phyloP scores from a whole-genome alignment of 192 early-diverging fungal species.

The Haplosporangium gracile region DNA sequence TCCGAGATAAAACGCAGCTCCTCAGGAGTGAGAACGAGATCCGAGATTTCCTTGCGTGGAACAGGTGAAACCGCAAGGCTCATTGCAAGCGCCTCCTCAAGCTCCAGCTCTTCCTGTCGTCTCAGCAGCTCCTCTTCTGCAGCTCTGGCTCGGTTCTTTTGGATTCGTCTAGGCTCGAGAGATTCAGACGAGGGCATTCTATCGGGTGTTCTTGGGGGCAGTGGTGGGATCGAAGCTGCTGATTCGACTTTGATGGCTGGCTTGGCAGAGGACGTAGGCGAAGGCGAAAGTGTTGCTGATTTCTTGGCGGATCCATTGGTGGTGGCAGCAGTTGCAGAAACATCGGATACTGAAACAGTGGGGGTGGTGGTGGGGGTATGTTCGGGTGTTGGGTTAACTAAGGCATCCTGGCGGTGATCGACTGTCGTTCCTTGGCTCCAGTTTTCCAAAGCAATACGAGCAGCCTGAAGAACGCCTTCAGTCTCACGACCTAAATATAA shows the following conservation, averaged over 20 bases:
- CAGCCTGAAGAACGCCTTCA: slow-evolving; percentile 40
- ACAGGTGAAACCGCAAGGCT: slow-evolving; percentile 15
- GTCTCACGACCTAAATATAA: slow-evolving; percentile 22
- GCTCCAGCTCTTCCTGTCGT: slow-evolving; percentile 28
- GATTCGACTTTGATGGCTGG: background rate
- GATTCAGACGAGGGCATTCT: background rate
- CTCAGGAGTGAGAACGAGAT: slow-evolving; percentile 22
- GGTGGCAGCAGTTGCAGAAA: background rate
- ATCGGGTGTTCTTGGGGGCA: slow-evolving; percentile 33
- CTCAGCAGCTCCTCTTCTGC: slow-evolving; percentile 22
- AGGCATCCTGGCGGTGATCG: background rate
- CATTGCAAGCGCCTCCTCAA: slow-evolving; percentile 32
- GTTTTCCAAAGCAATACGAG: slow-evolving; percentile 47
- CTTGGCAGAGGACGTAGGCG: background rate
- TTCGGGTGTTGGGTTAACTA: slow-evolving; percentile 12
- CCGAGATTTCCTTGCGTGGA: slow-evolving; percentile 8
- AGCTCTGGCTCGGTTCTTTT: background rate
- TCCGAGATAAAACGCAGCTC: slow-evolving; percentile 24
- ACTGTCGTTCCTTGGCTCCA: slow-evolving; percentile 22
- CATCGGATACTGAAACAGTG: background rate
- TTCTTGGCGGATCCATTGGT: background rate
- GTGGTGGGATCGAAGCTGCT: slow-evolving; percentile 18
- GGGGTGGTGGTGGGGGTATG: background rate
- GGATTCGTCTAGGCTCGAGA: slow-evolving; percentile 3
- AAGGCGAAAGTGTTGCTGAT: background rate